Percentiles rank a stretch among this genome's conserved stretches.
Conservation (phyloP, 176 grass and related monocot species). For the Aechmea fasciata region DNA sequence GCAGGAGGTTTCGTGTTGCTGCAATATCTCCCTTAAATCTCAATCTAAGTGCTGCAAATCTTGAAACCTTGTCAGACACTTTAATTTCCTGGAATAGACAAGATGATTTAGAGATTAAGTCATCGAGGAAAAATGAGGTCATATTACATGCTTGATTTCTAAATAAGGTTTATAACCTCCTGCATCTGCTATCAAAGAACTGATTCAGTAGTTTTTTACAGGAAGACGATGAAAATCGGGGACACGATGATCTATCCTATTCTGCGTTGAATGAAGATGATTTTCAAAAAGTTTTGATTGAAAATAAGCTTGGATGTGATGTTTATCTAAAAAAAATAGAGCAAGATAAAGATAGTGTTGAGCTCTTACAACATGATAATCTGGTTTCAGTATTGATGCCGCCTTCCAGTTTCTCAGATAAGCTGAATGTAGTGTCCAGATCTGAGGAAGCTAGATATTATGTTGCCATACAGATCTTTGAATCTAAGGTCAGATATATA, state of each 20-base stretch:
- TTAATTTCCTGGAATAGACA: slow-evolving; percentile 84
- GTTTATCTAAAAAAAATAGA: slow-evolving; percentile 84
- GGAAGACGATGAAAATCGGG: slow-evolving; percentile 37
- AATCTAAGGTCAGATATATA: slow-evolving; percentile 50
- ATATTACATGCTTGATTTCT: slow-evolving; percentile 11
- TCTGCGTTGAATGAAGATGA: slow-evolving; percentile 92
- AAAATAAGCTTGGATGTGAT: slow-evolving; percentile 92
- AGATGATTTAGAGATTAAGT: slow-evolving; percentile 62
- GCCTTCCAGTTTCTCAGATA: slow-evolving; percentile 81
- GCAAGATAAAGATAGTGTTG: slow-evolving; percentile 31
- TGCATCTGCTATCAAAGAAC: slow-evolving; percentile 8
- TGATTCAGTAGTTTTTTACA: slow-evolving; percentile 19
- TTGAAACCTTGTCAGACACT: slow-evolving; percentile 84
- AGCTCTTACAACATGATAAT: slow-evolving; percentile 54
- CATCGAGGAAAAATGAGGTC: slow-evolving; percentile 63
- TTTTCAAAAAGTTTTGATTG: slow-evolving; percentile 74
- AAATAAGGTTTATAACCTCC: not conserved
- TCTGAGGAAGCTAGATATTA: slow-evolving; percentile 75
- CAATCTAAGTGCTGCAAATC: slow-evolving; percentile 75
- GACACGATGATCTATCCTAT: slow-evolving; percentile 32
- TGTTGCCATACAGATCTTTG: slow-evolving; percentile 88
- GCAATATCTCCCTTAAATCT: slow-evolving; percentile 69
- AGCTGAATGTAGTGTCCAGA: slow-evolving; percentile 66
- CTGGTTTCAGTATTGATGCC: slow-evolving; percentile 66
- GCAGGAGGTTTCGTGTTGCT: slow-evolving; percentile 77